phyloP scores from a whole-genome alignment of 1,284 basidiomycete species.

The Ceratobasidium sp. region DNA sequence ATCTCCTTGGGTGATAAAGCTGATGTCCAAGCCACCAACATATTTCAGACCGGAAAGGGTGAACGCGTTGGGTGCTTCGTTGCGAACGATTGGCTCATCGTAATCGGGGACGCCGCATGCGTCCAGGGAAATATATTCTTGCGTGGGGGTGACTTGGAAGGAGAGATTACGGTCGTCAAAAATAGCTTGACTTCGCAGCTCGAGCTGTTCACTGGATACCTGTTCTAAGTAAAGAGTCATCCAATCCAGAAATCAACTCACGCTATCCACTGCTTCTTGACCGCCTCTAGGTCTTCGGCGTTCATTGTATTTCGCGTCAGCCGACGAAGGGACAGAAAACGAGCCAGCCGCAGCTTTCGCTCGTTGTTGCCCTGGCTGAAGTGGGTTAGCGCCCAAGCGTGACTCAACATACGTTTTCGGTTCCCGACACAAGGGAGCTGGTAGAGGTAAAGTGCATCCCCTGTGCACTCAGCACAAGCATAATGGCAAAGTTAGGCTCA shows the following conservation, averaged over 20 bases:
- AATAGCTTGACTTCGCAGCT: slow-evolving; percentile 39
- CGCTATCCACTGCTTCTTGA: slow-evolving; percentile 46
- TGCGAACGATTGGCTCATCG: slow-evolving; percentile 46
- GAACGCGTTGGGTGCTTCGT: slow-evolving; percentile 40
- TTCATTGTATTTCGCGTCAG: slow-evolving; percentile 24
- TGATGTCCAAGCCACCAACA: slow-evolving; percentile 55
- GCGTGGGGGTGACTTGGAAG: slow-evolving; percentile 36
- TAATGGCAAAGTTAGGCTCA: not conserved
- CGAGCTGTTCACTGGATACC: slow-evolving; percentile 44
- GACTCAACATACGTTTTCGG: slow-evolving; percentile 12
- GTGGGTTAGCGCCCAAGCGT: slow-evolving; percentile 26
- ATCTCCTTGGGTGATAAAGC: slow-evolving; percentile 49
- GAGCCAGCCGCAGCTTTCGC: slow-evolving; percentile 17
- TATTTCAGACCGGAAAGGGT: slow-evolving; percentile 49
- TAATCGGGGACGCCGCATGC: slow-evolving; percentile 21
- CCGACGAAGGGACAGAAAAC: not conserved
- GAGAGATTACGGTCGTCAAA: slow-evolving; percentile 49
- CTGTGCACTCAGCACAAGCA: not conserved
- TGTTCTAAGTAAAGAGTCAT: slow-evolving; percentile 6
- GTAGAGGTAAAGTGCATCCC: not conserved
- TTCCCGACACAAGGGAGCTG: not conserved
- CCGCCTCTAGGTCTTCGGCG: not conserved
- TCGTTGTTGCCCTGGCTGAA: not conserved
- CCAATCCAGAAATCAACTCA: slow-evolving; percentile 6
- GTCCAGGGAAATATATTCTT: not conserved